These are phyloP conservation scores for Bolboschoenus planiculmis DNA, from an alignment of 176 grass and related monocot species.

Conservation along the genomic window DNA sequence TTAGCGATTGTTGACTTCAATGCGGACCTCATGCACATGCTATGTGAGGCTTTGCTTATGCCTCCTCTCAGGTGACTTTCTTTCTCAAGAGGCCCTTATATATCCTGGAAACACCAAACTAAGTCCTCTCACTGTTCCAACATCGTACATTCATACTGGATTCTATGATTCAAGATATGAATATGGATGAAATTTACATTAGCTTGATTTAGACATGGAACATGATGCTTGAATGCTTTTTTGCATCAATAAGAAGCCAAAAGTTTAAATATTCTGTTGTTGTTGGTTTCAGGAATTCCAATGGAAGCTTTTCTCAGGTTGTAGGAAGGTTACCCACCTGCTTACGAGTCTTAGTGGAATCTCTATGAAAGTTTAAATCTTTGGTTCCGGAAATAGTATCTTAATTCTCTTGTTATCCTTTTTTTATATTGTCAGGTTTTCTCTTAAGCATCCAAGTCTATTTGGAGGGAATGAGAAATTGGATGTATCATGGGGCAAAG, in stretches of 20 bases:
- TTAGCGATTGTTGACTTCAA: constrained; percentile 90
- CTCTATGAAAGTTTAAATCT: not conserved
- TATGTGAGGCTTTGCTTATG: constrained; percentile 61
- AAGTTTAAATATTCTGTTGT: constrained; percentile 4
- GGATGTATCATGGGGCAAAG: constrained; percentile 81
- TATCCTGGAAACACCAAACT: too few relatives aligned
- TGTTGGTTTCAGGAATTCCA: constrained; percentile 35
- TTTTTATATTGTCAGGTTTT: constrained; percentile 41
- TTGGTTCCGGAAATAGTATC: not conserved
- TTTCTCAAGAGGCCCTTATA: too few relatives aligned
- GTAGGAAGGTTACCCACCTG: constrained; percentile 55
- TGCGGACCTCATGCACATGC: constrained; percentile 67
- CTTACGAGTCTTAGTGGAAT: not conserved
- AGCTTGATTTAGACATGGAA: not conserved
- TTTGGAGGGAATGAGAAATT: constrained; percentile 86
- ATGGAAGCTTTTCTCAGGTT: constrained; percentile 51
- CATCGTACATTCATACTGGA: not conserved
- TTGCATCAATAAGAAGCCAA: not conserved
- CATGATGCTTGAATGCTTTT: not conserved
- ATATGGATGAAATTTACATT: too few relatives aligned
- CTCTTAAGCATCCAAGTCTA: constrained; percentile 72
- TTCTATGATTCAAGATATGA: not conserved
- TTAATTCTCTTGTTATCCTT: constrained; percentile 6
- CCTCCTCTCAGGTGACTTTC: constrained; percentile 57
- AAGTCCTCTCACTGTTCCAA: too few relatives aligned